These are phyloP conservation scores for Moesziomyces globuligerus DNA, from an alignment of 1,284 basidiomycete genomes.

Conservation along the genomic window DNA sequence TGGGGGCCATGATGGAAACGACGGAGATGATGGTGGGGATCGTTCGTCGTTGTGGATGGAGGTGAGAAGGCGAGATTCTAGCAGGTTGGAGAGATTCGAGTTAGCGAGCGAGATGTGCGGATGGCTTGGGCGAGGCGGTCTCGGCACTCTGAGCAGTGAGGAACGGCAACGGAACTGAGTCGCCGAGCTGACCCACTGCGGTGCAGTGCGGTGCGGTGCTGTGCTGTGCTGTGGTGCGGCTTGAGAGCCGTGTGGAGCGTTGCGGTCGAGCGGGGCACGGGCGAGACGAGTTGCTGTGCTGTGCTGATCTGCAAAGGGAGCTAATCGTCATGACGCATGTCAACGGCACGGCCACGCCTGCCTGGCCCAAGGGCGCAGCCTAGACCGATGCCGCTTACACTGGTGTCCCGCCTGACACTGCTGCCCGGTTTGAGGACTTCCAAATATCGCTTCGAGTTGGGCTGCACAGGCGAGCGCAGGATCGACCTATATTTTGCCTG, in stretches of 20 bases:
- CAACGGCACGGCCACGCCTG: conserved; percentile 4
- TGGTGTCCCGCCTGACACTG: conserved; percentile 1
- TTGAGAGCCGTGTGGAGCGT: not conserved
- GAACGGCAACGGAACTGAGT: conserved; percentile 23
- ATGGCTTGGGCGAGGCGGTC: conserved; percentile 11
- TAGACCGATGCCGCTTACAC: not conserved
- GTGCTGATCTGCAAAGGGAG: conserved; percentile 23
- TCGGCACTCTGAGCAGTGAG: no score
- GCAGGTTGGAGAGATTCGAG: not conserved
- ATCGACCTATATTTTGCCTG: conserved; percentile 10
- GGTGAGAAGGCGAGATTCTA: not conserved
- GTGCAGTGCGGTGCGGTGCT: no score
- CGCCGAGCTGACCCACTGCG: conserved; percentile 7
- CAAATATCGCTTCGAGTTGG: conserved; percentile 1
- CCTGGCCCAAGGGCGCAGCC: not conserved
- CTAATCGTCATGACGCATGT: conserved; percentile 40
- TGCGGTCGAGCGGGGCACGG: no score
- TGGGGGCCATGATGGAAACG: conserved; percentile 52
- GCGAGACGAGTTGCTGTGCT: no score
- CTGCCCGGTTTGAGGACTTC: not conserved
- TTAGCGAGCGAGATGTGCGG: conserved; percentile 13
- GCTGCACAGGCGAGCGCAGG: conserved; percentile 10
- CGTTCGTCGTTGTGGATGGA: conserved; percentile 4
- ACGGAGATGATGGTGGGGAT: conserved; percentile 5
- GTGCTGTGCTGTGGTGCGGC: conserved; percentile 1